Conservation (phyloP, 495 filamentous ascomycete species). For the Aspergillus kassunensis region DNA sequence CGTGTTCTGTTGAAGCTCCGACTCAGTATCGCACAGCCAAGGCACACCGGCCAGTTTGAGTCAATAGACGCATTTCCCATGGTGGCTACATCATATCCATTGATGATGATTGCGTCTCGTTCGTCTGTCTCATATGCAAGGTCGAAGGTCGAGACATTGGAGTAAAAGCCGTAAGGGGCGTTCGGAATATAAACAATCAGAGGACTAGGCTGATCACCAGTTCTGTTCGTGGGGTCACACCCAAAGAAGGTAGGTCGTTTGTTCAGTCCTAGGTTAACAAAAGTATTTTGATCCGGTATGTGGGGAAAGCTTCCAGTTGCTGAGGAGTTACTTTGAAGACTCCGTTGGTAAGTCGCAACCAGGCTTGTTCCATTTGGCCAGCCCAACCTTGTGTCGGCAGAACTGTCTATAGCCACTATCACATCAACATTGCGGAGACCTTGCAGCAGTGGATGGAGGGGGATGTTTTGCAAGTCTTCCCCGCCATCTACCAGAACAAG, state of each 20-base stretch:
- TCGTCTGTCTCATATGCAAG: constrained; percentile 55
- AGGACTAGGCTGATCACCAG: constrained; percentile 54
- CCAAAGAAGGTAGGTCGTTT: constrained; percentile 88
- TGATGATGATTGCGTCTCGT: constrained; percentile 74
- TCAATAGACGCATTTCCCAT: constrained; percentile 75
- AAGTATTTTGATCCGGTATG: constrained; percentile 79
- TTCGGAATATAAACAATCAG: constrained; percentile 91
- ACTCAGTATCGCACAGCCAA: constrained; percentile 81
- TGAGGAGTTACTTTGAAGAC: constrained; percentile 59
- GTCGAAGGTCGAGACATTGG: constrained; percentile 73
- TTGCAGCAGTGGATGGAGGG: constrained; percentile 81
- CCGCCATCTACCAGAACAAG: constrained; percentile 87
- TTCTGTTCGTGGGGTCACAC: constrained; percentile 59
- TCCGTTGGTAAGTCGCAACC: constrained; percentile 79
- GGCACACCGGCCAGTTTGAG: constrained; percentile 68
- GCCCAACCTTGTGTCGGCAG: constrained; percentile 59
- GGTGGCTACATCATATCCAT: constrained; percentile 79
- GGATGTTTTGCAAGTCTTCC: constrained; percentile 82
- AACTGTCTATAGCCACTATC: constrained; percentile 86
- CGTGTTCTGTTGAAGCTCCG: constrained; percentile 65
- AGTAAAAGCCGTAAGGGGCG: constrained; percentile 65
- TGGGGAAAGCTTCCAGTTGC: constrained; percentile 80
- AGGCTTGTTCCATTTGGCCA: constrained; percentile 89
- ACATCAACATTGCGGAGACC: constrained; percentile 76
- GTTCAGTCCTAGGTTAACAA: constrained; percentile 84